Base-by-base conservation (phyloP, 148 eudicot species). In the Cornus kousa region DNA sequence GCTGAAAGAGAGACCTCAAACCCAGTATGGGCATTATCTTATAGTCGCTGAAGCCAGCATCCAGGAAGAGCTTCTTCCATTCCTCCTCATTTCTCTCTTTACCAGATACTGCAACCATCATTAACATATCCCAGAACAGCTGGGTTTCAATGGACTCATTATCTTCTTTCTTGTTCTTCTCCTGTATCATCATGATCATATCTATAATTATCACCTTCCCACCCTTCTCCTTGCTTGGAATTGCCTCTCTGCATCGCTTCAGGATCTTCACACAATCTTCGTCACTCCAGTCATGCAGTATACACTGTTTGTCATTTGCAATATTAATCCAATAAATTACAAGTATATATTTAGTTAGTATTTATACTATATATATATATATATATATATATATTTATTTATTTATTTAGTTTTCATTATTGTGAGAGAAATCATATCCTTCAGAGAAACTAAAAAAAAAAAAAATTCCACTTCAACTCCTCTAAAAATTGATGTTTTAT, bases 41-140 rank as follows among this genome's bases (percentile, higher is more conserved):
- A 48, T 79, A 79, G 17, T 37, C 37, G 23, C 50, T 79, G 72
- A 79, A 79, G 5, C 82, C 82, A 19, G 77, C 73, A 17, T 28
- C 77, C 33, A 17, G 31, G 28, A 73, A 79, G 67, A 79, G 73
- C 46, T 79, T 67, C 23, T 72, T 77, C 77, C 77, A 79, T 17
- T 79, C 82, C 43, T 73, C 67, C 71, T 79, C 82, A 53, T 16
- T 64, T 73, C 82, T 79, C 48, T 79, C 77, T 74, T 32, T 79
- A 16, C 82, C 82, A 4, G 48, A 20, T 37, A 19, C 20, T 2
- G 48, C 0, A 28, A 33, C 46, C 82, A 79, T 79, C 82, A 80
- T 80, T 9, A 16, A 3, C 59, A 53, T 12, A 53, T 53, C 59
- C 17, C 14, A 53, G 59, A 53, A 53, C 7, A 11, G 59, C 5